Conservation (phyloP, 2,329 filamentous ascomycete species). For the Ceratocystis smalleyi region DNA sequence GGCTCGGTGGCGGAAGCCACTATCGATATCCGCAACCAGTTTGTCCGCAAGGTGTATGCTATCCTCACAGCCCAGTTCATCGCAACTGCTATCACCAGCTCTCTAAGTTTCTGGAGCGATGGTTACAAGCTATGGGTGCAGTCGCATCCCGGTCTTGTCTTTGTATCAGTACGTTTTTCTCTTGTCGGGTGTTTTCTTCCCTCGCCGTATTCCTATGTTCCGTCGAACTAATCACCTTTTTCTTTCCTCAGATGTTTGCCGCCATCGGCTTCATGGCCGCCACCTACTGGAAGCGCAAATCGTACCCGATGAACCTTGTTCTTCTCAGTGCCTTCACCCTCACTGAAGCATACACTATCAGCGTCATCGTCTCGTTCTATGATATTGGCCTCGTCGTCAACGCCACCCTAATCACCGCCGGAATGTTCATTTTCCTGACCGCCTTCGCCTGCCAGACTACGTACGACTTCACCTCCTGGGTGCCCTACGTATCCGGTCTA, state of each 20-base stretch:
- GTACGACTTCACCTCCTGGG: constrained; percentile 96
- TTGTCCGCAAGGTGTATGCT: constrained; percentile 92
- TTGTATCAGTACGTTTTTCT: constrained; percentile 47
- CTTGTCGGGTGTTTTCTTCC: neutral
- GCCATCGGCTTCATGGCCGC: constrained; percentile 71
- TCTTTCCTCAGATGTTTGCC: constrained; percentile 46
- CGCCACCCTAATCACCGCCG: constrained; percentile 74
- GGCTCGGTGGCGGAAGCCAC: constrained; percentile 87
- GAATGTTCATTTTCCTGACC: constrained; percentile 64
- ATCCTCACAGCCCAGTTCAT: constrained; percentile 93
- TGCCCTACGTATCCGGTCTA: constrained; percentile 81
- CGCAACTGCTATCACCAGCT: constrained; percentile 64
- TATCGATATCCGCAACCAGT: constrained; percentile 90
- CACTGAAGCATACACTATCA: constrained; percentile 85
- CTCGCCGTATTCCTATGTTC: neutral
- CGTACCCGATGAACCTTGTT: constrained; percentile 83
- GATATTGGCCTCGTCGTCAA: constrained; percentile 70
- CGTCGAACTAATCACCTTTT: neutral
- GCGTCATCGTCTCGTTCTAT: constrained; percentile 85
- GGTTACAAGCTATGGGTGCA: constrained; percentile 81
- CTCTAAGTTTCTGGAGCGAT: constrained; percentile 68
- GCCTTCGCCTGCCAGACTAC: constrained; percentile 92
- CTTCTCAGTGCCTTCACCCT: constrained; percentile 85
- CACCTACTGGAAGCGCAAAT: constrained; percentile 92
- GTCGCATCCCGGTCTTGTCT: constrained; percentile 66